Conservation (phyloP, 306 rosid species). For the Lupinus albus region DNA sequence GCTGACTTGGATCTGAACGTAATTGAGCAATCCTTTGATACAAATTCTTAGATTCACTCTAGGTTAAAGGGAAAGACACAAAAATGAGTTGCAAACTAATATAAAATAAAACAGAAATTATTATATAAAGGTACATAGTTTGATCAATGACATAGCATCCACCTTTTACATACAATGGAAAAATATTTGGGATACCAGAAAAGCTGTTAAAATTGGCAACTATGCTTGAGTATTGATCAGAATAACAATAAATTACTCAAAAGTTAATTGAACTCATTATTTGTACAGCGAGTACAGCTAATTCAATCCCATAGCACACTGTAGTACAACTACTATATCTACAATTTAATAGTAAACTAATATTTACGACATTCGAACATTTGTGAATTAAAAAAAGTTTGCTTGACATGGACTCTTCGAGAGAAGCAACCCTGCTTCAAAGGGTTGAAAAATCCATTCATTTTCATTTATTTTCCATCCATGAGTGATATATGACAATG, state of each 20-base stretch:
- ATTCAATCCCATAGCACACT: not conserved
- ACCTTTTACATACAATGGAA: no score
- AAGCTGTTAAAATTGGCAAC: not conserved
- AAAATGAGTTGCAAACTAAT: constrained; percentile 26
- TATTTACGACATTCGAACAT: not conserved
- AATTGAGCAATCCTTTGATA: constrained; percentile 54
- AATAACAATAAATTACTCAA: not conserved
- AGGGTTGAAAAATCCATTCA: not conserved
- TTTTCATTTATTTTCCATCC: not conserved
- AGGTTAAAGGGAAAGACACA: constrained; percentile 37
- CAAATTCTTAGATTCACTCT: constrained; percentile 64
- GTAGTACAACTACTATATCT: not conserved
- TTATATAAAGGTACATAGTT: not conserved
- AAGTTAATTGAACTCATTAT: not conserved
- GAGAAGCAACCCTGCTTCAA: not conserved
- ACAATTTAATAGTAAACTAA: not conserved
- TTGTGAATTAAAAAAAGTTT: not conserved
- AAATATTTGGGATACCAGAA: constrained; percentile 10
- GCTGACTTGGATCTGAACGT: constrained; percentile 53
- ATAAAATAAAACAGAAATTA: constrained; percentile 22
- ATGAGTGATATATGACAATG: not conserved
- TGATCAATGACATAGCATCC: not conserved
- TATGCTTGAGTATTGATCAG: not conserved
- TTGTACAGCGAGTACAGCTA: not conserved
- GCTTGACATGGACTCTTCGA: not conserved